Evolutionary conservation across 805 yeast genomes (phyloP).

Genomic region (Candida khao-thaluensis): DNA sequence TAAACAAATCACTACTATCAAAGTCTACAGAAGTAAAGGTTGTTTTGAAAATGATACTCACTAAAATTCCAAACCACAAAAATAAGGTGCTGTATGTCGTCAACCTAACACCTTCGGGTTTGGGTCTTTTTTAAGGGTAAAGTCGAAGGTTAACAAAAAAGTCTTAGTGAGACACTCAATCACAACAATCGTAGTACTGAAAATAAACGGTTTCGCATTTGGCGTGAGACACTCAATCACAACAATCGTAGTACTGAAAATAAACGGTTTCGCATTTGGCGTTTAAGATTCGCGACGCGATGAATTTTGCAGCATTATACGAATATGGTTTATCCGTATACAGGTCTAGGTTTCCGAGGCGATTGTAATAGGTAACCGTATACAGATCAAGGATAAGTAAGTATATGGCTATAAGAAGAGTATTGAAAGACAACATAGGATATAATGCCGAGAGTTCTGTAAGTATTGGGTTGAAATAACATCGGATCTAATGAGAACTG

Average conservation of each 20-base stretch:
- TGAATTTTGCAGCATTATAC: slow-evolving; percentile 10
- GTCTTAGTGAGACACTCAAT: slow-evolving; percentile 4
- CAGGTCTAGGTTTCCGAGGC: neutral
- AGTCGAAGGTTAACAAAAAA: too few relatives aligned
- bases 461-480: too few relatives aligned
- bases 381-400: too few relatives aligned
- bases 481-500: too few relatives aligned
- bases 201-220: slow-evolving; percentile 8
- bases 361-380: too few relatives aligned
- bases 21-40: neutral
- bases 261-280: slow-evolving; percentile 8
- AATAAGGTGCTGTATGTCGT: slow-evolving; percentile 5
- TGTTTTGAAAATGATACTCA: slow-evolving; percentile 2
- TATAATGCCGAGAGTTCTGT: too few relatives aligned
- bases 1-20: neutral
- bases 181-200: slow-evolving; percentile 4
- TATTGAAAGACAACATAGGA: too few relatives aligned
- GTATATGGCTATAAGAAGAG: too few relatives aligned
- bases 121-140: too few relatives aligned
- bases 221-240: slow-evolving; percentile 3
- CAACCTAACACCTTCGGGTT: neutral
- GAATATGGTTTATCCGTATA: neutral
- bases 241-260: slow-evolving; percentile 3
- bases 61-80: slow-evolving; percentile 2
- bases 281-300: slow-evolving; percentile 12